Percentiles rank a stretch among this genome's conserved stretches.
These are phyloP conservation scores for Xylogone sp. DNA, from an alignment of 2,329 filamentous ascomycete species.

Conservation along the genomic window DNA sequence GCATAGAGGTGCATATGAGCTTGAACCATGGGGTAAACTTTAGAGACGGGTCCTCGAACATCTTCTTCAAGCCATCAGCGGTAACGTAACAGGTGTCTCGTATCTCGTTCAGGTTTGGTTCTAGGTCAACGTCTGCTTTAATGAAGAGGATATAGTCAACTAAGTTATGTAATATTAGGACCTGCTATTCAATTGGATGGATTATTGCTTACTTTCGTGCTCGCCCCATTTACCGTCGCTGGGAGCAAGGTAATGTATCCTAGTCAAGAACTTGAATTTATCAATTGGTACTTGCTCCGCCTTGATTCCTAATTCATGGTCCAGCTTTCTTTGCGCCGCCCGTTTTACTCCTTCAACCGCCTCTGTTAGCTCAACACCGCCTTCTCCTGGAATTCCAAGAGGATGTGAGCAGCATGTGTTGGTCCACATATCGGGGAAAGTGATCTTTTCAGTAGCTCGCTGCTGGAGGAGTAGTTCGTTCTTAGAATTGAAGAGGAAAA, in stretches of 20 bases:
- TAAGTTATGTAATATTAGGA: constrained; percentile 32
- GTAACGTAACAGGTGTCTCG: constrained; percentile 81
- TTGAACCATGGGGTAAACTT: constrained; percentile 99
- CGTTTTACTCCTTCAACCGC: constrained; percentile 84
- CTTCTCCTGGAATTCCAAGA: constrained; percentile 86
- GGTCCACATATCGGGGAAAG: constrained; percentile 98
- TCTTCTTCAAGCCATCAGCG: constrained; percentile 74
- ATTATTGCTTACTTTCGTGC: constrained; percentile 81
- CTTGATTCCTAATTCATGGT: constrained; percentile 93
- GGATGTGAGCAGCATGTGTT: constrained; percentile 99
- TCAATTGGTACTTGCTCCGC: constrained; percentile 84
- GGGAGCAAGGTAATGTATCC: constrained; percentile 97
- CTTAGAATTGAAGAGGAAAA: constrained; percentile 94
- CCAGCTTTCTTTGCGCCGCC: constrained; percentile 87
- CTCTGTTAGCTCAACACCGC: constrained; percentile 74
- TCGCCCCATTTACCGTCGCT: constrained; percentile 98
- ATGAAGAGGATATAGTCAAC: constrained; percentile 99
- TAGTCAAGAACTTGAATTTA: constrained; percentile 87
- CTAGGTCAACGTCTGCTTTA: constrained; percentile 82
- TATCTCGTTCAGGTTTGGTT: constrained; percentile 84
- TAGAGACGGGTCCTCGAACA: constrained; percentile 76
- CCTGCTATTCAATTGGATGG: no score
- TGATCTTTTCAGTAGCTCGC: constrained; percentile 94
- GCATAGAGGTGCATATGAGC: constrained; percentile 95
- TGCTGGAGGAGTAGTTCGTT: constrained; percentile 94